A percentile compares a stretch with the other conserved stretches of the same genome.
Conservation (phyloP, 805 yeast genomes). For the Hanseniaspora occidentalis region DNA sequence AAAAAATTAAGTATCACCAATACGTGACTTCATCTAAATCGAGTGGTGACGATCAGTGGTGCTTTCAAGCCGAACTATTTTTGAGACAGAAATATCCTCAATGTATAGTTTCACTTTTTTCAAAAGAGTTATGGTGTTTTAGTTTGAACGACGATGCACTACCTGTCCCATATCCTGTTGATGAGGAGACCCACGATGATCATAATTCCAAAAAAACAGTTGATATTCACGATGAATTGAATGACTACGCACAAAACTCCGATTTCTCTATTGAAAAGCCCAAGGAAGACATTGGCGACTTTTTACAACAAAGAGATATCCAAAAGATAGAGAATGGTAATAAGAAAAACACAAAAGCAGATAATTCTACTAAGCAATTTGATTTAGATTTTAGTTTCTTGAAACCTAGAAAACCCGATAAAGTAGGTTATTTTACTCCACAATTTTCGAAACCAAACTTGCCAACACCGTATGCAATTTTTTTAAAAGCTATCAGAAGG, state of each 20-base stretch:
- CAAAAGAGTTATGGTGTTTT: constrained; percentile 33
- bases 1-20: constrained; percentile 23
- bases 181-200: constrained; percentile 1
- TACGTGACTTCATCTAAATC: constrained; percentile 14
- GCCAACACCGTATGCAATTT: constrained; percentile 32
- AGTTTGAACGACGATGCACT: constrained; percentile 27
- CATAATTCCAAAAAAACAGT: neutral
- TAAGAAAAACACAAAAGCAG: neutral
- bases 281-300: too few relatives aligned
- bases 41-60: constrained; percentile 30
- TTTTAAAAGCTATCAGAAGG: constrained; percentile 37
- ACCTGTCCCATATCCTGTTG: constrained; percentile 20
- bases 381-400: constrained; percentile 1
- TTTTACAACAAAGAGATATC: too few relatives aligned
- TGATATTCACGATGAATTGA: too few relatives aligned
- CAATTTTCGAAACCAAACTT: constrained; percentile 26
- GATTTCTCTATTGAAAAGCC: neutral
- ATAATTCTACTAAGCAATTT: constrained; percentile 6
- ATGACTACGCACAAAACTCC: too few relatives aligned
- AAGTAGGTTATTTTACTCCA: constrained; percentile 22
- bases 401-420: constrained; percentile 14
- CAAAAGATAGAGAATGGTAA: neutral
- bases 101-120: constrained; percentile 26
- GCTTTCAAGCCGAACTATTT: constrained; percentile 30
- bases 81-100: constrained; percentile 25